Conservation (phyloP, 805 yeast species). For the Blastobotrys attinorum region DNA sequence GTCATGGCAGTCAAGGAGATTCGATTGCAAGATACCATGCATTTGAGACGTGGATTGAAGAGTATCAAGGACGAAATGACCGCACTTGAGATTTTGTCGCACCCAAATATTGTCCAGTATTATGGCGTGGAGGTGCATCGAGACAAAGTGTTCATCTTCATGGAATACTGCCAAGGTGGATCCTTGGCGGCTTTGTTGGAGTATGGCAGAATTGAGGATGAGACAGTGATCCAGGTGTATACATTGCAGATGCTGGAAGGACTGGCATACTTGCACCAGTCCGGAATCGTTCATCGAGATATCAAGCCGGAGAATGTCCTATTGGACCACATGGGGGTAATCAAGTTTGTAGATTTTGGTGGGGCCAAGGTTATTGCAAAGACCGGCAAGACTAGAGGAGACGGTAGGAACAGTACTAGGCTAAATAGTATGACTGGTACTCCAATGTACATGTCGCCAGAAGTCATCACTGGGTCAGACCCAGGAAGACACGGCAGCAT, state of each 20-base stretch:
- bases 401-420: constrained; percentile 21
- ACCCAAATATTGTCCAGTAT: constrained; percentile 94
- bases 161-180: constrained; percentile 97
- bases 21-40: constrained; percentile 77
- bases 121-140: constrained; percentile 97
- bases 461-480: constrained; percentile 73
- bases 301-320: constrained; percentile 92
- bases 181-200: constrained; percentile 78
- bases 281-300: constrained; percentile 94
- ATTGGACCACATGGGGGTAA: constrained; percentile 84
- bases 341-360: constrained; percentile 95
- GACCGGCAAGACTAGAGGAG: constrained; percentile 26
- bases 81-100: constrained; percentile 87
- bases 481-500: constrained; percentile 54
- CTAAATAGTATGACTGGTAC: constrained; percentile 71
- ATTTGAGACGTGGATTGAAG: constrained; percentile 76
- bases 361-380: constrained; percentile 77
- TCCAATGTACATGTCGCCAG: constrained; percentile 99
- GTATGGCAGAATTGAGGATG: constrained; percentile 94
- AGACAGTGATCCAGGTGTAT: constrained; percentile 82
- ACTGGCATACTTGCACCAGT: constrained; percentile 84
- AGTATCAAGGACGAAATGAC: constrained; percentile 95
- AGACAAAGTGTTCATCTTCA: constrained; percentile 87
- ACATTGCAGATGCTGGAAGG: constrained; percentile 93
- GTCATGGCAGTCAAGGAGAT: constrained; percentile 97